Conservation (phyloP, 768 basidiomycete genomes). For the Lentinula lateritia region DNA sequence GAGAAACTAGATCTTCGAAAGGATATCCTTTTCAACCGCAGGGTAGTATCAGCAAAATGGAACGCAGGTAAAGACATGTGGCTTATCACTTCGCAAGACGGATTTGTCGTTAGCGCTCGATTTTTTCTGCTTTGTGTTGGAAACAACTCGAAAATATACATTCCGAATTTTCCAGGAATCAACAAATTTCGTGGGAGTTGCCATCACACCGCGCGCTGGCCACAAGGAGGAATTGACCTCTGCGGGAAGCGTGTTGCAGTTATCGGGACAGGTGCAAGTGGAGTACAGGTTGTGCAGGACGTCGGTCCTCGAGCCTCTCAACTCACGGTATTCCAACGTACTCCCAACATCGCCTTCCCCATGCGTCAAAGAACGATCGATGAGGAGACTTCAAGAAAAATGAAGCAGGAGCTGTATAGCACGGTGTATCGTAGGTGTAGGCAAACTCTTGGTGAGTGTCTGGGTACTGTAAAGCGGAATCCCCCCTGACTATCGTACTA, state of each 20-base stretch:
- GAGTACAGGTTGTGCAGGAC: constrained; percentile 15
- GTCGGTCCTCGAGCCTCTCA: constrained; percentile 15
- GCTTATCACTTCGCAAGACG: constrained; percentile 16
- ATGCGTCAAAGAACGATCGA: constrained; percentile 14
- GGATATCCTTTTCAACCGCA: constrained; percentile 18
- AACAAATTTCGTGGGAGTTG: constrained; percentile 16
- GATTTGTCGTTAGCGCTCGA: constrained; percentile 11
- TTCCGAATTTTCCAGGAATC: constrained; percentile 18
- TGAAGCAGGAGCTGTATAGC: constrained; percentile 15
- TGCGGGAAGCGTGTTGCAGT: constrained; percentile 19
- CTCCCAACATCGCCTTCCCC: constrained; percentile 19
- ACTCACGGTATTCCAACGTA: constrained; percentile 23
- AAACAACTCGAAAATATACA: constrained; percentile 17
- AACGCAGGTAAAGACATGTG: constrained; percentile 15
- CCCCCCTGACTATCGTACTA: neutral
- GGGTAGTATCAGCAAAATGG: constrained; percentile 17
- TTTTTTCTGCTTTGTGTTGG: constrained; percentile 20
- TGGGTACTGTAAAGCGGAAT: too few relatives aligned
- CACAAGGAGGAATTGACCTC: constrained; percentile 17
- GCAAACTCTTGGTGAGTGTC: constrained; percentile 14
- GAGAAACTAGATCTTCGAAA: constrained; percentile 19
- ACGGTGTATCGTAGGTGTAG: constrained; percentile 14
- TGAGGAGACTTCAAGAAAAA: constrained; percentile 10
- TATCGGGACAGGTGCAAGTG: constrained; percentile 18
- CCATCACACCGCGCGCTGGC: constrained; percentile 20